Base-by-base conservation (phyloP, 164 flowering plant genomes). In the Platanus orientalis region DNA sequence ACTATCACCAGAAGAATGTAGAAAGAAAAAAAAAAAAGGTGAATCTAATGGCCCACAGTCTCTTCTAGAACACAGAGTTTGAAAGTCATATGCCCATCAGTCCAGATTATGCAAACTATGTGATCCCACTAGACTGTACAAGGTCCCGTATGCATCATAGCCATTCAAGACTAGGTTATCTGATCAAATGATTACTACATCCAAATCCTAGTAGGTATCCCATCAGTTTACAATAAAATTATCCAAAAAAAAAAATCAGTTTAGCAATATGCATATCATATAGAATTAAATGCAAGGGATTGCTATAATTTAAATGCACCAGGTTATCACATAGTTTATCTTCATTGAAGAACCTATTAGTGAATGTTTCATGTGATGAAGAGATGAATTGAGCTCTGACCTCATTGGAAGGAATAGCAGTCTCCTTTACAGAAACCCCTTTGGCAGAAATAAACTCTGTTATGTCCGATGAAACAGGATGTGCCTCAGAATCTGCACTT, bases 381-480 rank as follows among this genome's bases (percentile, higher is more conserved):
- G 30, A 20, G 26, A 7, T 62, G 26, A 36, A 42, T 14, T 29
- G 25, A 61, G 26, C 6, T 21, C 69, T 73, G 7, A 82, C 83
- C 86, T 78, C 67, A 26, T 60, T 48, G 26, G 79, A 56, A 51
- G 64, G 42, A 44, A 21, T 16, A 0, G 19, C 36, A 26, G 4
- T 50, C 23, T 66, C 57, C 39, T 65, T 68, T 30, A 20, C 61
- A n/a, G 66, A 39, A 7, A 66, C 54, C 19, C 51, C 48, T 61
- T 27, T 45, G 17, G 57, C 24, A 11, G 27, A 23, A 5, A 7
- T 51, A 29, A 54, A 16, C 13, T 69, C 66, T 14, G 54, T 45
- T 32, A 21, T 50, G 34, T 26, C 65, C 7, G 66, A 3, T 17
- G 60, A 52, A 59, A 52, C 69, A 58, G 61, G 58, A 54, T 28